phyloP scores from a whole-genome alignment of 2,329 filamentous ascomycete species.

The Paecilomyces niveus region DNA sequence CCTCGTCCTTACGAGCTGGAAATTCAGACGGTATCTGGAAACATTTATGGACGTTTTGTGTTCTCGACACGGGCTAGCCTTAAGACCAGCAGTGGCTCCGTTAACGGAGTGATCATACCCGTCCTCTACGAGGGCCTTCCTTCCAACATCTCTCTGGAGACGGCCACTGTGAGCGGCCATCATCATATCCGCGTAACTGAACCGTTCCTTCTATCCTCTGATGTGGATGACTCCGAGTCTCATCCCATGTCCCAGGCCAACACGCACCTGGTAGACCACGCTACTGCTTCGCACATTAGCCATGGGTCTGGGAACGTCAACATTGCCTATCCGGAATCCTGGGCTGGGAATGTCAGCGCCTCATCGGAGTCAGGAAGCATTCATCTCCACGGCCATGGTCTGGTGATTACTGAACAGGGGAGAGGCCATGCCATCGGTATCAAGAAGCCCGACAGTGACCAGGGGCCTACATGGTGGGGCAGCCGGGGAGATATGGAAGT shows the following conservation, averaged over 20 bases:
- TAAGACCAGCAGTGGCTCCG: constrained; percentile 39
- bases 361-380: constrained; percentile 9
- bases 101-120: constrained; percentile 45
- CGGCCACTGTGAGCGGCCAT: constrained; percentile 9
- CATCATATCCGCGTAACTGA: constrained; percentile 12
- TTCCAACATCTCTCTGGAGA: constrained; percentile 10
- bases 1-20: constrained; percentile 19
- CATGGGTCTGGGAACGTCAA: constrained; percentile 15
- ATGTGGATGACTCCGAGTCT: neutral
- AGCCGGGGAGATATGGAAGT: constrained; percentile 14
- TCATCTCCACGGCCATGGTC: constrained; percentile 13
- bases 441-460: constrained; percentile 5
- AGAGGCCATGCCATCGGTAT: constrained; percentile 7
- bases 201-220: constrained; percentile 7
- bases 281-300: constrained; percentile 12
- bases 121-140: constrained; percentile 9
- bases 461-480: constrained; percentile 14
- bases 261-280: neutral
- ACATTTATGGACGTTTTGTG: constrained; percentile 36
- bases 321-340: constrained; percentile 21
- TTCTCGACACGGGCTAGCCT: constrained; percentile 42
- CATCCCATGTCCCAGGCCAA: neutral
- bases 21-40: constrained; percentile 20
- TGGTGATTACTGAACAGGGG: constrained; percentile 10
- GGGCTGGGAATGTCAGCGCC: constrained; percentile 22